Evolutionary conservation across 2,329 filamentous ascomycete genomes (phyloP).

Genomic region (Pyrenophora seminiperda): DNA sequence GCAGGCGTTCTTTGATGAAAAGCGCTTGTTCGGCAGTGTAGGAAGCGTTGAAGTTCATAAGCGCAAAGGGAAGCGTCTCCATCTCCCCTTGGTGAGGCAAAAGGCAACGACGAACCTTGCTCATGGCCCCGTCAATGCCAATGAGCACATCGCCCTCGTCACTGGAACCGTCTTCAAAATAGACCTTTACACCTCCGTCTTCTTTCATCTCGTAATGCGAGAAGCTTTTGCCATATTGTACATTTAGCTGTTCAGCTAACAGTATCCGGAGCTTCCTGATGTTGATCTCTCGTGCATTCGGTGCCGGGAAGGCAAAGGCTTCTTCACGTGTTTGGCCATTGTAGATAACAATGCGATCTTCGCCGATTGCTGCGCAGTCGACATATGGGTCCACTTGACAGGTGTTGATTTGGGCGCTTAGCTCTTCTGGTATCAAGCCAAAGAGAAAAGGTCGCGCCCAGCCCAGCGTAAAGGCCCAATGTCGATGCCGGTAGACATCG

Average conservation of each 20-base stretch:
- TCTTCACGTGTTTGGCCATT: constrained; percentile 44
- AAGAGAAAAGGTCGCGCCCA: constrained; percentile 43
- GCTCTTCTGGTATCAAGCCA: constrained; percentile 36
- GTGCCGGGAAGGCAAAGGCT: constrained; percentile 43
- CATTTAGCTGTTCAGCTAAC: constrained; percentile 43
- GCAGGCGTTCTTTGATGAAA: constrained; percentile 31
- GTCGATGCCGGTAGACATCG: constrained; percentile 35
- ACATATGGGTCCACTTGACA: constrained; percentile 44
- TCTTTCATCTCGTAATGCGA: constrained; percentile 18
- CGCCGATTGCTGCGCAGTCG: constrained; percentile 32
- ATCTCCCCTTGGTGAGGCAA: constrained; percentile 25
- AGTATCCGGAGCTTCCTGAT: constrained; percentile 47
- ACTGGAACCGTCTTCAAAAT: constrained; percentile 33
- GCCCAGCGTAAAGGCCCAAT: constrained; percentile 49
- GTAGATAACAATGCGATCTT: constrained; percentile 42
- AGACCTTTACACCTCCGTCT: constrained; percentile 32
- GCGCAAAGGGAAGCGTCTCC: constrained; percentile 34
- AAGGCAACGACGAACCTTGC: constrained; percentile 33
- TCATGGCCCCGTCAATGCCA: constrained; percentile 38
- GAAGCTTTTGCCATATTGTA: constrained; percentile 36
- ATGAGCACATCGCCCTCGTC: constrained; percentile 30
- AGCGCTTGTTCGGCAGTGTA: constrained; percentile 33
- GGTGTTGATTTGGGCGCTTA: constrained; percentile 31
- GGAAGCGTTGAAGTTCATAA: constrained; percentile 39
- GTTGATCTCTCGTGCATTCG: constrained; percentile 41